Evolutionary conservation across 257 asterid genomes (phyloP).

Genomic region (Nicotiana otophora): DNA sequence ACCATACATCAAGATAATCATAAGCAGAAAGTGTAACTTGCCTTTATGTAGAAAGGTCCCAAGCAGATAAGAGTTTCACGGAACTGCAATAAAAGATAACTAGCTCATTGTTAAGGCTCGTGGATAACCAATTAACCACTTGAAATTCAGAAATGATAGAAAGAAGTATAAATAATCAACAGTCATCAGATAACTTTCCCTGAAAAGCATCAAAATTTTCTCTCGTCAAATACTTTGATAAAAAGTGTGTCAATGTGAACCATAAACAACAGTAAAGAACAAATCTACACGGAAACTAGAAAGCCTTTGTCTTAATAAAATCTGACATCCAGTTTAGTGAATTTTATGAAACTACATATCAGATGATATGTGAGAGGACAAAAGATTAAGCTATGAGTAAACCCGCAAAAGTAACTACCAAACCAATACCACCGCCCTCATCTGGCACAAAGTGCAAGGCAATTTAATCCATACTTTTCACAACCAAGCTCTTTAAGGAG

Average conservation of each 20-base stretch:
- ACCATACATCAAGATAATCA: neutral
- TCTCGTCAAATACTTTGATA: neutral
- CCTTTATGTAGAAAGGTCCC: slow-evolving; percentile 99
- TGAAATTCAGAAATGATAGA: neutral
- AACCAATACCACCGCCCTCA: slow-evolving; percentile 1
- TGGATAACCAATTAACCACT: neutral
- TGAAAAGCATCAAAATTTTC: neutral
- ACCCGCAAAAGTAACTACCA: neutral
- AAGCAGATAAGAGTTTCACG: slow-evolving; percentile 78
- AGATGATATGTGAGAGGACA: neutral
- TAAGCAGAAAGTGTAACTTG: slow-evolving; percentile 18
- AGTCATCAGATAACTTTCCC: neutral
- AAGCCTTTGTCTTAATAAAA: neutral
- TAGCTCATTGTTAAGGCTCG: neutral
- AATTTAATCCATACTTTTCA: neutral
- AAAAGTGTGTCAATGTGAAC: neutral
- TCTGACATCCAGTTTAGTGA: neutral
- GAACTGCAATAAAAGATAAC: slow-evolving; percentile 56
- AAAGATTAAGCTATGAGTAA: neutral
- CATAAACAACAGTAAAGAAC: neutral
- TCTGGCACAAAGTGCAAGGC: neutral
- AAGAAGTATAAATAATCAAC: neutral
- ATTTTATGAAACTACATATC: neutral
- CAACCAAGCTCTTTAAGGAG: neutral
- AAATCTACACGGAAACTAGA: neutral